Conservation (phyloP, 225 moss, liverwort and hornwort species). For the Ulota crispa region DNA sequence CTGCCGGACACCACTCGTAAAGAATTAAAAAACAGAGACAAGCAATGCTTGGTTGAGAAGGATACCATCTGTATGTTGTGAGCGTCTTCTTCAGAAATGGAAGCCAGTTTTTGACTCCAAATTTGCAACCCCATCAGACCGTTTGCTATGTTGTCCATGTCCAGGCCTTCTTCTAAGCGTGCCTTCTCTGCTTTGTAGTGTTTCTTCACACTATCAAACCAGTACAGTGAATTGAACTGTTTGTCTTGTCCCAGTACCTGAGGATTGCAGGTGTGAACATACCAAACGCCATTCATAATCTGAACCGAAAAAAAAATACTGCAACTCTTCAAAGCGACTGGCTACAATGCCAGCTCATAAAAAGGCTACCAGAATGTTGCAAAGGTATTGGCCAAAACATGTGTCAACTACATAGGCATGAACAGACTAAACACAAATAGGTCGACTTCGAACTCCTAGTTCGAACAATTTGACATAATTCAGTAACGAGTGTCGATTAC, state of each 20-base stretch:
- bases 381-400: neutral
- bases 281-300: neutral
- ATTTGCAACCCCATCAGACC: slow-evolving; percentile 92
- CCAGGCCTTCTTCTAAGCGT: slow-evolving; percentile 82
- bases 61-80: slow-evolving; percentile 92
- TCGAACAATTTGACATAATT: neutral
- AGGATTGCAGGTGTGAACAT: neutral
- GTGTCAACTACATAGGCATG: neutral
- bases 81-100: slow-evolving; percentile 92
- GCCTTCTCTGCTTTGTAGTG: slow-evolving; percentile 72
- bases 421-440: neutral
- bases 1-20: neutral
- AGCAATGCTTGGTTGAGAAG: slow-evolving; percentile 24
- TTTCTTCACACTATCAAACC: slow-evolving; percentile 88
- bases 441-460: neutral
- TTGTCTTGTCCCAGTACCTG: slow-evolving; percentile 93
- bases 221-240: slow-evolving; percentile 90
- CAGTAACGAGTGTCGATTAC: slow-evolving; percentile 33
- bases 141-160: slow-evolving; percentile 83
- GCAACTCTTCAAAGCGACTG: neutral
- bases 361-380: slow-evolving; percentile 4
- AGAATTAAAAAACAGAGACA: slow-evolving; percentile 8
- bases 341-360: neutral
- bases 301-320: neutral
- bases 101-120: slow-evolving; percentile 97